Percentiles rank a stretch among this genome's conserved stretches.
Conservation (phyloP, 2,329 filamentous ascomycete species). For the Mollisiaceae sp. region DNA sequence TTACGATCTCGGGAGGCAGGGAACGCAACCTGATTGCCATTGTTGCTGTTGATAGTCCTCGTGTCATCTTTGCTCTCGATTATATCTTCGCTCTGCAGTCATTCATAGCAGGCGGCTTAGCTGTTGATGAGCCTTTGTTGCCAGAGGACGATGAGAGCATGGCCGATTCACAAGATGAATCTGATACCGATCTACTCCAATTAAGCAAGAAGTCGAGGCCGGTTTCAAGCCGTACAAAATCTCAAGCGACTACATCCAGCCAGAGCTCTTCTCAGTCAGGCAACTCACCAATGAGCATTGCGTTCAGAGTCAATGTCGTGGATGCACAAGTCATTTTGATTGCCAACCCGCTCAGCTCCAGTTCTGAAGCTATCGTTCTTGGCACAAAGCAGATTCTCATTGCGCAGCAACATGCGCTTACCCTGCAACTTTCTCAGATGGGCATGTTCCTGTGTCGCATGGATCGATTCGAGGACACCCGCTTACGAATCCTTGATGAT, state of each 20-base stretch:
- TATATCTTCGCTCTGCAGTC: constrained; percentile 90
- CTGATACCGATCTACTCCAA: constrained; percentile 61
- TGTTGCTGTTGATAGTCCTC: constrained; percentile 91
- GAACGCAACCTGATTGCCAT: constrained; percentile 87
- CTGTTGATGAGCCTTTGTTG: constrained; percentile 62
- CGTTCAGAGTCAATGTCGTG: constrained; percentile 91
- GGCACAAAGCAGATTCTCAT: constrained; percentile 92
- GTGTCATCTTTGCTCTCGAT: constrained; percentile 93
- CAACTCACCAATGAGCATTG: constrained; percentile 69
- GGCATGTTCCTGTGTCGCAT: constrained; percentile 99
- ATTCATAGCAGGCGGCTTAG: constrained; percentile 77
- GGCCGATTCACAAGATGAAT: constrained; percentile 62
- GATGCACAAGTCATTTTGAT: constrained; percentile 97
- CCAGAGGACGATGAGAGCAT: constrained; percentile 57
- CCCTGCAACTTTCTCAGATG: constrained; percentile 89
- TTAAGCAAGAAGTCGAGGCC: constrained; percentile 22
- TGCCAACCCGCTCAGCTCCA: constrained; percentile 87
- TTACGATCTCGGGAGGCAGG: constrained; percentile 87
- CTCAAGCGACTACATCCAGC: constrained; percentile 36
- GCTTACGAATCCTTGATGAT: constrained; percentile 92
- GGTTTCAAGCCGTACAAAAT: constrained; percentile 25
- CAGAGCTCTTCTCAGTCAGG: constrained; percentile 38
- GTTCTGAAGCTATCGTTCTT: constrained; percentile 93
- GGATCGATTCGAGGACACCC: constrained; percentile 93
- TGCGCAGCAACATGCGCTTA: constrained; percentile 91